Evolutionary conservation across 2,329 filamentous ascomycete genomes (phyloP).

Genomic region (Fusarium albidum): DNA sequence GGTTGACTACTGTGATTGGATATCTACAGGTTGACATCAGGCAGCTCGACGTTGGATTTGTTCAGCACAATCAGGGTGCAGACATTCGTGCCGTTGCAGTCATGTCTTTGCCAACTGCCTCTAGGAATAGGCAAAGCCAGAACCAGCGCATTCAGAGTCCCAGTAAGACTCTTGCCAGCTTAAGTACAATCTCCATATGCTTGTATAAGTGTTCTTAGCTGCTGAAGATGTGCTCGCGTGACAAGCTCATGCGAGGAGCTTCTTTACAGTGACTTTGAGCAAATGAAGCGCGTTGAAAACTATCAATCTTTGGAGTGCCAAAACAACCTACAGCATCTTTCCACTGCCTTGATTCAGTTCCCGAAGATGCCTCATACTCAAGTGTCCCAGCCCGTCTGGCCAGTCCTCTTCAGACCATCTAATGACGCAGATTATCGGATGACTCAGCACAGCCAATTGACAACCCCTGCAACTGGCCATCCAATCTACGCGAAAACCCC

Average conservation of each 20-base stretch:
- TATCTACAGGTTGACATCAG: too few relatives aligned
- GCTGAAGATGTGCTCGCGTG: slow-evolving; percentile 3
- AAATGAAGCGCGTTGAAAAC: neutral
- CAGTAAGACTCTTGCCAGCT: too few relatives aligned
- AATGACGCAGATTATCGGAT: slow-evolving; percentile 19
- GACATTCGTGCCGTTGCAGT: too few relatives aligned
- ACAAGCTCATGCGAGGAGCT: neutral
- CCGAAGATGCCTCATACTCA: neutral
- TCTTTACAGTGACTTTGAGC: neutral
- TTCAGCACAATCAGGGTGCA: too few relatives aligned
- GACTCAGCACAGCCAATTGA: slow-evolving; percentile 28
- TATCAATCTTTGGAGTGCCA: slow-evolving; percentile 12
- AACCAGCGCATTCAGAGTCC: too few relatives aligned
- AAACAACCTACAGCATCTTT: slow-evolving; percentile 8
- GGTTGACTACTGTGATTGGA: too few relatives aligned
- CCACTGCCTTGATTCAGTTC: slow-evolving; percentile 23
- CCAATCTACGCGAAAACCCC: slow-evolving; percentile 44
- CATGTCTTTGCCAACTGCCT: too few relatives aligned
- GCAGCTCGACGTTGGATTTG: too few relatives aligned
- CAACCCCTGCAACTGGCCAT: slow-evolving; percentile 1
- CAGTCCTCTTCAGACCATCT: slow-evolving; percentile 14
- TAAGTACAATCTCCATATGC: too few relatives aligned
- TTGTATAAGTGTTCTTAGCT: too few relatives aligned
- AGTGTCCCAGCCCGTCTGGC: neutral
- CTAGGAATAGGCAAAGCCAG: too few relatives aligned